Percentiles rank a stretch among this genome's conserved stretches.
Conservation (phyloP, 1,284 basidiomycete genomes). For the Caloboletus firmus region DNA sequence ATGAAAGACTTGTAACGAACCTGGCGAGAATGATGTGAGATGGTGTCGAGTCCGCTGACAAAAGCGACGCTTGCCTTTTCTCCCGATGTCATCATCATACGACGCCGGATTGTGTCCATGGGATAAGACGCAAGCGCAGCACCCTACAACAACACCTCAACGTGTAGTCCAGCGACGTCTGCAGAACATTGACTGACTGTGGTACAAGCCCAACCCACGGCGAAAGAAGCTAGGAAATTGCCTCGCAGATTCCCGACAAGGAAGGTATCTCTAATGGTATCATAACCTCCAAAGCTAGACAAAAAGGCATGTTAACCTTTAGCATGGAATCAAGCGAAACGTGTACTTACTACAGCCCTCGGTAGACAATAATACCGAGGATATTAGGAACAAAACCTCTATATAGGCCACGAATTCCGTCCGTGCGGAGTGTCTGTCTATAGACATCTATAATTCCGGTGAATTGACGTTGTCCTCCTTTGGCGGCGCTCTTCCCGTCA, state of each 20-base stretch:
- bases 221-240: constrained; percentile 65
- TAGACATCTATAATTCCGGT: constrained; percentile 48
- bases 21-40: constrained; percentile 9
- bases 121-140: constrained; percentile 66
- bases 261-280: constrained; percentile 54
- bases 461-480: constrained; percentile 46
- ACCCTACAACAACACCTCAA: constrained; percentile 31
- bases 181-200: constrained; percentile 35
- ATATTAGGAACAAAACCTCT: constrained; percentile 64
- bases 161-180: not conserved
- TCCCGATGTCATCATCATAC: constrained; percentile 75
- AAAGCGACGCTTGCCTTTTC: constrained; percentile 40
- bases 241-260: constrained; percentile 57
- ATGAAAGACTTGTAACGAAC: constrained; percentile 53
- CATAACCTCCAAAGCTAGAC: constrained; percentile 47
- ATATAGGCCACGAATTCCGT: constrained; percentile 55
- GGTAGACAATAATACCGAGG: constrained; percentile 62
- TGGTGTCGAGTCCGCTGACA: not conserved
- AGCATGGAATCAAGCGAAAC: too few relatives aligned
- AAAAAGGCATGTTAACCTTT: not conserved
- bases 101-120: constrained; percentile 63
- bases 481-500: constrained; percentile 48
- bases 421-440: constrained; percentile 53
- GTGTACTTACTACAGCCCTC: constrained; percentile 50
- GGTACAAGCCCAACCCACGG: constrained; percentile 55